Evolutionary conservation across 139 green algal genomes (phyloP), one percentile per base, ranked within the genome.

Genomic region (Mesotaenium endlicherianum): DNA sequence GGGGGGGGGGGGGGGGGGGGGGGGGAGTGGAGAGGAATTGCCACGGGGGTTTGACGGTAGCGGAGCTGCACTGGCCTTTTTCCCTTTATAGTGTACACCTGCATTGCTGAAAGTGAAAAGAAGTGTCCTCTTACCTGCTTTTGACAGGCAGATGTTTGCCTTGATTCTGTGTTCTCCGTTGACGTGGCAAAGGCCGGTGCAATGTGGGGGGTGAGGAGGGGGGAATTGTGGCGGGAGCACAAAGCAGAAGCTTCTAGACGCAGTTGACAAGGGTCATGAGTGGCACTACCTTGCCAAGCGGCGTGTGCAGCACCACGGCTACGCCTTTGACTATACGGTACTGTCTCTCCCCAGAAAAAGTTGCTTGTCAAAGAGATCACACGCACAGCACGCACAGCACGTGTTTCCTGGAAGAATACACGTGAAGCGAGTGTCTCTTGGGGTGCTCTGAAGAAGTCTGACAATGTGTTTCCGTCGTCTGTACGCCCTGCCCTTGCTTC

Each of bases 301-400:
- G 38, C 81, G 93, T 0, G 95, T 98, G 70, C 90, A 93, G 82
- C 95, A 98, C 83, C 97, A 92, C 83, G 95, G 95, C 8, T 93
- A 89, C 67, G 85, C 45, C 2, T 98, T 97, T 84, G 80, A 93
- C 6, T 94, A 95, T 49, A 88, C 88, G 39, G 67, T 89, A 45
- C 26, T 42, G 20, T 14, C 77, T 16, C 30, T 5, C 30, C n/a
- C 14, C 58, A 31, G 58, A 8, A 70, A 70, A 11, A 36, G 11
- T 38, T 16, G 36, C 26, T 20, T 74, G 3, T 3, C 26, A 45
- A 74, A 41, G 2, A 45, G 0, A n/a, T n/a, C n/a, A n/a, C n/a
- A n/a, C n/a, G n/a, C n/a, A n/a, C n/a, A n/a, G n/a, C n/a, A n/a
- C n/a, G n/a, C n/a, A n/a, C n/a, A n/a, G n/a, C n/a, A n/a, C n/a